Base-by-base conservation (phyloP, 768 basidiomycete species). In the Lactifluus piperatus region DNA sequence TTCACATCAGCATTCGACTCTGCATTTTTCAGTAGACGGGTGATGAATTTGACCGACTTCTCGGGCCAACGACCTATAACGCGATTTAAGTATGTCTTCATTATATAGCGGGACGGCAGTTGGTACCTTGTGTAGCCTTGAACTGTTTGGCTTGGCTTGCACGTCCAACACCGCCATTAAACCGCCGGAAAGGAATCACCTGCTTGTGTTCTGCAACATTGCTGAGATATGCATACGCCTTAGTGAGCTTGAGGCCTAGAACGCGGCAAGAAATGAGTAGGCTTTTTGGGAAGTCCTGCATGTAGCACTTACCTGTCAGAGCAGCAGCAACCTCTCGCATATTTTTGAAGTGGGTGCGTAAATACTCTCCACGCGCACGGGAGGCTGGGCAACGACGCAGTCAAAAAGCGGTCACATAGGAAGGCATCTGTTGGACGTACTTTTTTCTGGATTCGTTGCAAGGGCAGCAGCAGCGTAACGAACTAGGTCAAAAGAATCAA, bases 261-360 rank as follows among this genome's bases (percentile, higher is more conserved):
- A 29, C 43, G 29, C 26, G 11, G n/a, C 20, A 64, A 56, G 57
- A 51, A 55, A 52, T 51, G 26, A 41, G 24, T 6, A 32, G n/a
- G n/a, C 34, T 3, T 10, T 13, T 26, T 45, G n/a, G 20, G 8
- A 16, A 24, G 10, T n/a, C 24, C 11, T 4, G 5, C 44, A 51
- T 30, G n/a, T 18, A 14, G 11, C 16, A 41, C 80, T 69, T 65
- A 92, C 94, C 94, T 65, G 86, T 82, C 64, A 97, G 79, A 66
- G 90, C 93, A 65, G 95, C 95, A 52, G 91, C 94, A 57, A 98
- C 97, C 77, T 99, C 97, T 64, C 91, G 86, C 92, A 97, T 98
- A 84, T 98, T 99, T 88, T 99, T 99, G 86, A 97, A 99, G 80
- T 97, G 95, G 49, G 97, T 98, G 69, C 94, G 91, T 71, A 97